Conservation (phyloP, 129 eudicot genomes). For the Lactuca sativa region DNA sequence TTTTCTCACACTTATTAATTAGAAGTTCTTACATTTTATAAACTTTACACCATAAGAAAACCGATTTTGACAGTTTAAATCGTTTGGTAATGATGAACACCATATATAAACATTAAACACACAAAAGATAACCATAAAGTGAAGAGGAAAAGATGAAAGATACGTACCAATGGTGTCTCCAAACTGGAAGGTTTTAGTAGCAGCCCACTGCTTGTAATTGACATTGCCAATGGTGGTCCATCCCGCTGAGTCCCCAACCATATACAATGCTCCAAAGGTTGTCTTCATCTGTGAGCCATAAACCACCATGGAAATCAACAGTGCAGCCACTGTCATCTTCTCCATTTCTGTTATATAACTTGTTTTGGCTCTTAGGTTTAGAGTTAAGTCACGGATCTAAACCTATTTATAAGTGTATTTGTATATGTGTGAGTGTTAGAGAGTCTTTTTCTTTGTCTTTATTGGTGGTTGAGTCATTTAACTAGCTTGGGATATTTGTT, state of each 20-base stretch:
- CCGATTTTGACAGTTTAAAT: background rate
- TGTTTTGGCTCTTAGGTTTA: constrained; percentile 16
- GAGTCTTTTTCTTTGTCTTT: constrained; percentile 32
- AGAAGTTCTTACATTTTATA: background rate
- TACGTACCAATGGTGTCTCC: constrained; percentile 71
- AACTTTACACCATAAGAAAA: background rate
- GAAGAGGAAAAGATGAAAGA: constrained; percentile 2
- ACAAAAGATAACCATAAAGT: background rate
- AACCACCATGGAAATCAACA: constrained; percentile 30
- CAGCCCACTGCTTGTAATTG: constrained; percentile 80
- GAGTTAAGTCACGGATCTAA: constrained; percentile 20
- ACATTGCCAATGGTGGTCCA: constrained; percentile 92
- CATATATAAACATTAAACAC: background rate
- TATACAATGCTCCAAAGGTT: constrained; percentile 51
- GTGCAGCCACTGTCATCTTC: constrained; percentile 18
- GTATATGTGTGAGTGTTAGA: constrained; percentile 17
- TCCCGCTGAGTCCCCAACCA: constrained; percentile 83
- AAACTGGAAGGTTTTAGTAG: constrained; percentile 61
- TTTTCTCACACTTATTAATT: background rate
- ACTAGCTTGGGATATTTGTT: constrained; percentile 1
- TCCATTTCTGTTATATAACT: constrained; percentile 22
- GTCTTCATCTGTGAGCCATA: constrained; percentile 26
- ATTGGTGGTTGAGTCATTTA: constrained; percentile 34
- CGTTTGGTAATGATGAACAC: background rate
- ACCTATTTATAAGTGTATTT: constrained; percentile 21